These are phyloP conservation scores for Penicillium flavigenum DNA, from an alignment of 495 filamentous ascomycete species.

Conservation along the genomic window DNA sequence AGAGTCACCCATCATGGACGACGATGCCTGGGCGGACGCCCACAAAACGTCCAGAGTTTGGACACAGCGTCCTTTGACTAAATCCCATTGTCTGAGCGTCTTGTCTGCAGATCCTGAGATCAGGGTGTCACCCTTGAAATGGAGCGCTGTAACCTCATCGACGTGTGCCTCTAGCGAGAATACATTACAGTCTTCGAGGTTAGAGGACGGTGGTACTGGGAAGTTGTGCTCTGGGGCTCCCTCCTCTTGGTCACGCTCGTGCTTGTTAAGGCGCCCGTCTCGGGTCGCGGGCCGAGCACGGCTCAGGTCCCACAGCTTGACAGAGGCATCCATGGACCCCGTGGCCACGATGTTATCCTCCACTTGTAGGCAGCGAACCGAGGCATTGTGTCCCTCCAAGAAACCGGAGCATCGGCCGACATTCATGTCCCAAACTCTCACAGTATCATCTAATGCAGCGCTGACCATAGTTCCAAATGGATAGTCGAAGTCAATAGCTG, in stretches of 20 bases:
- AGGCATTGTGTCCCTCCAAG: conserved; percentile 91
- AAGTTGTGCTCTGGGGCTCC: conserved; percentile 56
- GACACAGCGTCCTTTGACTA: conserved; percentile 91
- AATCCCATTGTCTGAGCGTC: conserved; percentile 95
- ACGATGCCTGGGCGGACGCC: conserved; percentile 90
- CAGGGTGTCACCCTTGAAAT: conserved; percentile 83
- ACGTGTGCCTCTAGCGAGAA: conserved; percentile 88
- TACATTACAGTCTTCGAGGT: conserved; percentile 82
- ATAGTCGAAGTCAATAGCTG: conserved; percentile 90
- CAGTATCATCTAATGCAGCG: conserved; percentile 91
- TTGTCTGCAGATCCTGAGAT: conserved; percentile 97
- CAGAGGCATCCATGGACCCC: conserved; percentile 92
- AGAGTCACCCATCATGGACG: conserved; percentile 56
- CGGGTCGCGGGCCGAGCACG: conserved; percentile 57
- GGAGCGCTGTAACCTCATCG: conserved; percentile 89
- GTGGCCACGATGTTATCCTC: conserved; percentile 96
- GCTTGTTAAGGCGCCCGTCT: conserved; percentile 65
- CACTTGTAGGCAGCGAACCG: conserved; percentile 88
- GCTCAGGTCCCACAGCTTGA: conserved; percentile 90
- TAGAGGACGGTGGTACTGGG: conserved; percentile 59
- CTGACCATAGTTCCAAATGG: conserved; percentile 95
- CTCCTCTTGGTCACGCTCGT: conserved; percentile 60
- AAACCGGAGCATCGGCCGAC: conserved; percentile 85
- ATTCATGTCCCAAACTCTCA: conserved; percentile 97
- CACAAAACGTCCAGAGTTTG: conserved; percentile 99